Base-by-base conservation (phyloP, 140 eudicot species). In the Flaveria floridana region DNA sequence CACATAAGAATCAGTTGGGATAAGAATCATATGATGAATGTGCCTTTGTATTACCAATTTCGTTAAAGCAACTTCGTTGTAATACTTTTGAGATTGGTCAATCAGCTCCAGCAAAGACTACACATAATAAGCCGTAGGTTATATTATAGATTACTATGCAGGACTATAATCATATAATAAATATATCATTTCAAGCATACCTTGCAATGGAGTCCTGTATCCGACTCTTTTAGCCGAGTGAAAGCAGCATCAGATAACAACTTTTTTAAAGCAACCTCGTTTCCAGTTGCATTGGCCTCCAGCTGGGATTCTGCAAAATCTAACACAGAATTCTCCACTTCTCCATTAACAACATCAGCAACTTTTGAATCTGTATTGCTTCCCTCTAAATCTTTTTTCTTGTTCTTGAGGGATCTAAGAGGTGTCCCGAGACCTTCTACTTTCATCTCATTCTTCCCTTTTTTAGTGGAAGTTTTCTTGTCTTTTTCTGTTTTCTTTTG, bases 361-460 rank as follows among this genome's bases (percentile, higher is more conserved):
- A 66, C 72, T 39, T 82, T 84, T 18, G 64, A 62, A 46, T 83
- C 88, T 37, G 65, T 42, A 68, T 69, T 85, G 77, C 64, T 83
- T 62, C 80, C 94, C 26, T 80, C 88, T 13, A 75, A 23, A 75
- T 79, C 89, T 71, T 92, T 89, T 86, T 85, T 91, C 85, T 72
- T 87, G 87, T 83, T 88, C 79, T 87, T 88, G 65, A 91, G 96
- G 56, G 96, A 95, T 75, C 90, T 86, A 61, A 95, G 97, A 73
- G 96, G 86, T 75, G 89, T 88, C 68, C 99, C 97, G 13, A 95
- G 92, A 72, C 99, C 99, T 85, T 95, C 96, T 56, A 95, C 97
- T 84, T 89, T 95, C 91, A 87, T 83, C 82, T 91, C 99, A 63
- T 87, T 88, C 69, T 95, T 95, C 48, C 78, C 80, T 70, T 95